Evolutionary conservation across 2,329 filamentous ascomycete genomes (phyloP), one percentile per base, ranked within the genome.

Genomic region (Rhinocladiella mackenziei): DNA sequence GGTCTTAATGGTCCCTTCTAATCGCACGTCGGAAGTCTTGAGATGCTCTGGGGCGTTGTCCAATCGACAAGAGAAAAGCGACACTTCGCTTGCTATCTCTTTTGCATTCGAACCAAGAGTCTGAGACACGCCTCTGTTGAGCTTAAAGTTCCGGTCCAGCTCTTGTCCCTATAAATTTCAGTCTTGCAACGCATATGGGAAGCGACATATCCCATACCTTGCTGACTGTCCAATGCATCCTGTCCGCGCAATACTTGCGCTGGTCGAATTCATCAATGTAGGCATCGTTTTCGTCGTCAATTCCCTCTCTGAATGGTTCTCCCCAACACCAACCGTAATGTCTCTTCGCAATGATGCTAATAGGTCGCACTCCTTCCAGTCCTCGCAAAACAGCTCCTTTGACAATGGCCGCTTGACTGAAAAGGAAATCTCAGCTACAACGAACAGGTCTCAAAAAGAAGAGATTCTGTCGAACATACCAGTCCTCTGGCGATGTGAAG

Each of bases 121-220:
- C 23, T n/a, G n/a, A 8, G 8, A n/a, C 23, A 8, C n/a, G 8
- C 23, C 23, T n/a, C 23, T 26, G 8, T 26, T 8, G 8, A 26
- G 23, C 23, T 8, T 26, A 8, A 26, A 26, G n/a, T n/a, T 26
- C 8, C n/a, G n/a, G 17, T 36, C 33, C 33, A 36, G 10, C 9
- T 23, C 33, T 36, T 36, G 33, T 36, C n/a, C n/a, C n/a, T 36
- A 13, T 36, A 13, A 19, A 14, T 36, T n/a, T 8, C 14, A 20
- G 18, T 8, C 17, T 14, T 20, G 18, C 8, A n/a, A n/a, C n/a
- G n/a, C n/a, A n/a, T n/a, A n/a, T n/a, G n/a, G n/a, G n/a, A n/a
- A n/a, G n/a, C n/a, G n/a, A n/a, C n/a, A n/a, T n/a, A n/a, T n/a
- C n/a, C n/a, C 10, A 19, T 19, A 36, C 33, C 18, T 36, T 36